Evolutionary conservation across 305 asterid genomes (phyloP), one percentile per base, ranked within the genome.

Genomic region (Striga hermonthica): DNA sequence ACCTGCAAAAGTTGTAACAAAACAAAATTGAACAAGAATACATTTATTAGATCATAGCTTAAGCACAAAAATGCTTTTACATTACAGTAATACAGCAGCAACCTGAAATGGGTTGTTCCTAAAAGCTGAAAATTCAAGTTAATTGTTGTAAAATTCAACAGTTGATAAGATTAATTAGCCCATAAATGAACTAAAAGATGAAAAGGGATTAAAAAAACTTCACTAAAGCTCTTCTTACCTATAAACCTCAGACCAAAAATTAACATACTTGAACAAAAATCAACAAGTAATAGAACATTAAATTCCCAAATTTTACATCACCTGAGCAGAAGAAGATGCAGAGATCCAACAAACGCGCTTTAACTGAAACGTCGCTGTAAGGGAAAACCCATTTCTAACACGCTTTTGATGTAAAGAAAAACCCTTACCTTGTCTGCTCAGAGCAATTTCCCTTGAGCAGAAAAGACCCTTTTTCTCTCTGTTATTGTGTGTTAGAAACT

Each of bases 251-350:
- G 1, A 22, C 31, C 31, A 22, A 2, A 22, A 22, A 22, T 22
- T 22, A 22, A 22, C 31, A 22, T 2, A 22, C 31, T 22, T 22
- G 31, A 22, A 22, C 31, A 22, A 22, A 22, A 22, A 22, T n/a
- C 31, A 22, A 22, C 31, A 22, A 0, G 1, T 44, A 11, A 44
- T 44, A 9, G 4, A 44, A 22, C 31, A 44, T 44, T 47, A 2
- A 4, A 47, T 4, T 7, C 1, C 56, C 22, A 7, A 50, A 15
- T 13, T 6, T 7, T 4, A 2, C 16, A 50, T 50, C 57, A 50
- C 57, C 57, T 50, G 57, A 50, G 8, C 35, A 13, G 35, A 50
- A 16, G 16, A 50, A 50, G 57, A 50, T 16, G 35, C 57, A 50
- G 57, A 50, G 8, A 50, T 50, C 34, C 34, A 15, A 50, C 34